Conservation (phyloP, 208 protist genomes). For the Crithidia expoeki region DNA sequence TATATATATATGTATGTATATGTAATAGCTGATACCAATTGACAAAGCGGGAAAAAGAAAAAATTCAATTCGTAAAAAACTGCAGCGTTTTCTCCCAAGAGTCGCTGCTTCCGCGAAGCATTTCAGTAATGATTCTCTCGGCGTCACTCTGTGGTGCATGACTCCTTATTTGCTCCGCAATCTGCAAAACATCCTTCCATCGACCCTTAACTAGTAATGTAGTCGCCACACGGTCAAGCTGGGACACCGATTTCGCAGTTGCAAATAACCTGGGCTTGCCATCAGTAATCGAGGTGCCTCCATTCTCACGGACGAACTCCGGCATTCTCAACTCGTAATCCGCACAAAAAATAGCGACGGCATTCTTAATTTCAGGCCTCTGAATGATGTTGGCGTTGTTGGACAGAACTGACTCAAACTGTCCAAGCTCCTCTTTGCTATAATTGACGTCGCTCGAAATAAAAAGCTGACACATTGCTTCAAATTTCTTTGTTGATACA, state of each 20-base stretch:
- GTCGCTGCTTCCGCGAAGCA: constrained; percentile 1
- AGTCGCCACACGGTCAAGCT: constrained; percentile 31
- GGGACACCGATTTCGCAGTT: constrained; percentile 9
- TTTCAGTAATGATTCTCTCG: constrained; percentile 22
- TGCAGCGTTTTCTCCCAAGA: constrained; percentile 33
- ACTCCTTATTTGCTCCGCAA: constrained; percentile 12
- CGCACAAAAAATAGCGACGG: constrained; percentile 25
- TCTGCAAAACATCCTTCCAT: constrained; percentile 33
- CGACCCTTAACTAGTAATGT: constrained; percentile 14
- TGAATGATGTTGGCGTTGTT: constrained; percentile 7
- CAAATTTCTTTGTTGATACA: constrained; percentile 18
- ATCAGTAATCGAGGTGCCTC: background rate
- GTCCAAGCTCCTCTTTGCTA: constrained; percentile 5
- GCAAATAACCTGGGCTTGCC: background rate
- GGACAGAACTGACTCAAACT: constrained; percentile 23
- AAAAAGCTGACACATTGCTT: constrained; percentile 15
- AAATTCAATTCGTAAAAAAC: constrained; percentile 21
- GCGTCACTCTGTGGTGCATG: constrained; percentile 4
- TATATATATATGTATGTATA: too few species aligned
- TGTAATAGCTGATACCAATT: too few species aligned
- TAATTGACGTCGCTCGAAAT: background rate
- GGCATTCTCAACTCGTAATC: constrained; percentile 37
- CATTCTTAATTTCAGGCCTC: constrained; percentile 15
- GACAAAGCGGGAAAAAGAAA: background rate
- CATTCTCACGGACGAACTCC: constrained; percentile 1